Evolutionary conservation across 176 grass and related monocot genomes (phyloP).

Genomic region (Aegilops bicornis): DNA sequence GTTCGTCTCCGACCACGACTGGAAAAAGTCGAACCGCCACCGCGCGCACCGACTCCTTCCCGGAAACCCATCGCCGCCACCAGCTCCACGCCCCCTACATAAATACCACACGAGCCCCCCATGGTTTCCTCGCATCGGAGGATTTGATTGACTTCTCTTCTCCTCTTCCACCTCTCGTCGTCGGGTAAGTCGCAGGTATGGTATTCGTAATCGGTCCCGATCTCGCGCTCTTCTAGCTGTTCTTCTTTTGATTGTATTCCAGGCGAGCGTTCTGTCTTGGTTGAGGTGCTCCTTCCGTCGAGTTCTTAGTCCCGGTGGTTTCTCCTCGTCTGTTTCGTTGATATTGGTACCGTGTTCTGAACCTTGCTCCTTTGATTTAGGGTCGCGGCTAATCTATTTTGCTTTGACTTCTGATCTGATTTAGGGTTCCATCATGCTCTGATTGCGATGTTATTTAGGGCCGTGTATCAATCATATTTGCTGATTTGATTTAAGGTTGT

Average conservation of each 20-base stretch:
- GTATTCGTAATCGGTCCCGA: too few species aligned
- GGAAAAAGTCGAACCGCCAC: background rate
- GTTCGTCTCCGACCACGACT: slow-evolving; percentile 2
- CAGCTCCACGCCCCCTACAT: background rate
- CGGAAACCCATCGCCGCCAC: background rate
- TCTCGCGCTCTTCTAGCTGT: background rate
- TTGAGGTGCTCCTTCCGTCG: background rate
- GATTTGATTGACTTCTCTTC: background rate
- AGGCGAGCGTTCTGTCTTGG: background rate
- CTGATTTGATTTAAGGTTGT: background rate
- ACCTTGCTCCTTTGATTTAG: background rate
- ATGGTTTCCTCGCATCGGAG: background rate
- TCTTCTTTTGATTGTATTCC: background rate
- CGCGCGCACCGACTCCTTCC: background rate
- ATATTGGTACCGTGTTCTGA: background rate
- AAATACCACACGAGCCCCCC: background rate
- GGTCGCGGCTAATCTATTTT: background rate
- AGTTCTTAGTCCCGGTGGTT: background rate
- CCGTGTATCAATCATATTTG: background rate
- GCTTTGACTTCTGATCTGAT: background rate
- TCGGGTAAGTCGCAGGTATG: background rate
- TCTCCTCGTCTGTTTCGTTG: background rate
- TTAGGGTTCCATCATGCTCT: background rate
- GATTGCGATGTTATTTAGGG: background rate
- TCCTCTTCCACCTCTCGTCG: background rate